Conservation (phyloP, 805 yeast species). For the Suhomyces pyralidae region DNA sequence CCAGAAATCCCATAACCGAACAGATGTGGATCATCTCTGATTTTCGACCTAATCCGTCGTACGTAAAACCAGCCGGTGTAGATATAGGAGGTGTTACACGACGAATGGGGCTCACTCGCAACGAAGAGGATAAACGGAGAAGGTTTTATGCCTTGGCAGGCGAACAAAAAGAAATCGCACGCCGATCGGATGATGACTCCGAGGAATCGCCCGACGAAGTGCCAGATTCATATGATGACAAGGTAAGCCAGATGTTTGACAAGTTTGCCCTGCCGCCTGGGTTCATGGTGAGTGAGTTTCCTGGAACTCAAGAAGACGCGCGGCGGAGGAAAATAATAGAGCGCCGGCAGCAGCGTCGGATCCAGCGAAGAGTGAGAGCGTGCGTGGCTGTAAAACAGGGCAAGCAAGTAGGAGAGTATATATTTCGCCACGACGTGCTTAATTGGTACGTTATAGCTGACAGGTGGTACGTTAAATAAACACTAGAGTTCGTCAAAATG, state of each 20-base stretch:
- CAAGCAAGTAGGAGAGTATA: slow-evolving; percentile 26
- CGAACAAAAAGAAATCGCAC: background rate
- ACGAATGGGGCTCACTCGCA: slow-evolving; percentile 13
- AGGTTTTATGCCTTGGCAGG: slow-evolving; percentile 11
- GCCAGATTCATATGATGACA: slow-evolving; percentile 12
- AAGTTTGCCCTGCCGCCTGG: slow-evolving; percentile 41
- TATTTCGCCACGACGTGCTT: slow-evolving; percentile 29
- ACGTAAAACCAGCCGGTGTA: slow-evolving; percentile 11
- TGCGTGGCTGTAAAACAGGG: slow-evolving; percentile 17
- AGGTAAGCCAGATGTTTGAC: slow-evolving; percentile 32
- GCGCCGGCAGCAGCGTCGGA: slow-evolving; percentile 23
- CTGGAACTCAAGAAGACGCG: slow-evolving; percentile 29
- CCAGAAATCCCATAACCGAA: slow-evolving; percentile 35
- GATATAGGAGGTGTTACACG: slow-evolving; percentile 8
- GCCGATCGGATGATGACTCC: background rate
- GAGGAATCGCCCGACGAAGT: background rate
- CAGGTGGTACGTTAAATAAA: slow-evolving; percentile 1
- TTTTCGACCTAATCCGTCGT: slow-evolving; percentile 29
- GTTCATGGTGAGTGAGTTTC: slow-evolving; percentile 38
- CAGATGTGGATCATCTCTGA: slow-evolving; percentile 35
- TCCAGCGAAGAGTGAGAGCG: slow-evolving; percentile 25
- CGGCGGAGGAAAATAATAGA: slow-evolving; percentile 18
- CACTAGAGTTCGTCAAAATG: background rate
- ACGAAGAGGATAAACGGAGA: slow-evolving; percentile 13
- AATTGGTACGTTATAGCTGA: slow-evolving; percentile 24